Evolutionary conservation across 441 rosid genomes (phyloP).

Genomic region (Gossypium aridum): DNA sequence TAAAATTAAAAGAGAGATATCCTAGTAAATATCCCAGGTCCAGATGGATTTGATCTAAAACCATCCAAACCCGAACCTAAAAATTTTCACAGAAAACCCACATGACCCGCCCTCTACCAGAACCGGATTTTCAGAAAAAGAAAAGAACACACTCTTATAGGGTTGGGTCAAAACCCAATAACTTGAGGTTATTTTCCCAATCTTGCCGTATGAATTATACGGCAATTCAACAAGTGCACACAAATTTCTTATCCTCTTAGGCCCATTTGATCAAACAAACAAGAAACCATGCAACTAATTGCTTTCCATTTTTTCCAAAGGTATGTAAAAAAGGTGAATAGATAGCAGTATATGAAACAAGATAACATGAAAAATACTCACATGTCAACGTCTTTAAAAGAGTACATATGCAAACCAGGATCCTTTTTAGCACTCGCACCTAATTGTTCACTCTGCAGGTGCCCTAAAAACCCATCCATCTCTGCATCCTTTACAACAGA

Average conservation of each 20-base stretch:
- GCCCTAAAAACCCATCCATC: constrained; percentile 80
- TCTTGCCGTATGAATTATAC: background rate
- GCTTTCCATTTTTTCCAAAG: background rate
- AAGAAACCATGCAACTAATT: background rate
- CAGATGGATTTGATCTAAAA: background rate
- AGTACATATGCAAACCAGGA: constrained; percentile 62
- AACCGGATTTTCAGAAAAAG: background rate
- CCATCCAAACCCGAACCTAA: background rate
- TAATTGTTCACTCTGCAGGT: constrained; percentile 81
- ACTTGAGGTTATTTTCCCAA: background rate
- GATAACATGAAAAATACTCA: constrained; percentile 28
- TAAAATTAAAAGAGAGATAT: background rate
- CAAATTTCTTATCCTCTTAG: background rate
- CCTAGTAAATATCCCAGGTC: background rate
- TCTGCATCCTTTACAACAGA: constrained; percentile 58
- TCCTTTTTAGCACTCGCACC: constrained; percentile 57
- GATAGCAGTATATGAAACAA: background rate
- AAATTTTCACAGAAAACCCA: background rate
- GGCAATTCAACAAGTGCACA: background rate
- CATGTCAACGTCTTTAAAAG: constrained; percentile 90
- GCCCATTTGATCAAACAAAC: background rate
- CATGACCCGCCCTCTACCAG: background rate
- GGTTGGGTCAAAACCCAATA: background rate
- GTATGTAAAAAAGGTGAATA: background rate
- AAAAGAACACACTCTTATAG: background rate